Conservation (phyloP, 176 grass and related monocot genomes). For the Oryza rufipogon region DNA sequence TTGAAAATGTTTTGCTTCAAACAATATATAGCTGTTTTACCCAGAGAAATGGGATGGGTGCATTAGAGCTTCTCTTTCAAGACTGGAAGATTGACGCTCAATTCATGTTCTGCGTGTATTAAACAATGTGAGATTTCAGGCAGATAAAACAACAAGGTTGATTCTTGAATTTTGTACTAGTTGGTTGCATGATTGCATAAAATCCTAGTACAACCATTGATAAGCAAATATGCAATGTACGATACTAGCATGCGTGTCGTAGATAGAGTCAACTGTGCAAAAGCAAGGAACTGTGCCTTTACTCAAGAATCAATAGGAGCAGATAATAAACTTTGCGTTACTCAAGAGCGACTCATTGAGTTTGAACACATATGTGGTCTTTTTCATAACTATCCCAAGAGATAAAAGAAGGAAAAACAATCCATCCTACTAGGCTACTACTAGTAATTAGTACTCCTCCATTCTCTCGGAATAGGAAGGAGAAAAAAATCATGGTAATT, state of each 20-base stretch:
- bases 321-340: not conserved
- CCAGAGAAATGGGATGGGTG: not conserved
- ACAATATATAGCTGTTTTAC: conserved; percentile 11
- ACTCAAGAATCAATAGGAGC: conserved; percentile 2
- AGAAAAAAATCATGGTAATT: not conserved
- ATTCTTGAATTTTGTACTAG: not conserved
- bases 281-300: not conserved
- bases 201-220: not conserved
- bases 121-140: conserved; percentile 29
- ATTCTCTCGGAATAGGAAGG: no score
- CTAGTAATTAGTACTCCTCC: no score
- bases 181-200: not conserved
- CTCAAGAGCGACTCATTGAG: not conserved
- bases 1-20: conserved; percentile 26
- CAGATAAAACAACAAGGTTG: not conserved
- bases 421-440: not conserved
- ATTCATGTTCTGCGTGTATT: conserved; percentile 22
- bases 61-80: conserved; percentile 15
- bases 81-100: conserved; percentile 24
- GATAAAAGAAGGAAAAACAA: not conserved
- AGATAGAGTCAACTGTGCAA: conserved; percentile 15
- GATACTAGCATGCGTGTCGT: not conserved
- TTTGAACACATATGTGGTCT: not conserved
- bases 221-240: conserved; percentile 2
- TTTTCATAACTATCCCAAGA: not conserved